phyloP scores from a whole-genome alignment of 768 basidiomycete genomes.

The Albatrellus ellisii region DNA sequence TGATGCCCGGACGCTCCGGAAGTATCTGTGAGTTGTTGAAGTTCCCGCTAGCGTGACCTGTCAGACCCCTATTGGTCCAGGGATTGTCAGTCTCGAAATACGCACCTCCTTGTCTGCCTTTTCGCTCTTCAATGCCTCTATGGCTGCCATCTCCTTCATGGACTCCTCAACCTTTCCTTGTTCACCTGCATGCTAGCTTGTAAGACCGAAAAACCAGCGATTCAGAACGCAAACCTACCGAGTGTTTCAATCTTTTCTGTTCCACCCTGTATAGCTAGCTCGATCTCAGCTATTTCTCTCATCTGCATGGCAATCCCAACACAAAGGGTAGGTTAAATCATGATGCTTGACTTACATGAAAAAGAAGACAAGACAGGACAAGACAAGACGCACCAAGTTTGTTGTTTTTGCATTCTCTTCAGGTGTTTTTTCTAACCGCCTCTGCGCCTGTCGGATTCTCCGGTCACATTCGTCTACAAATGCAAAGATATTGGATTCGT shows the following conservation, averaged over 20 bases:
- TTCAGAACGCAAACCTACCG: constrained; percentile 33
- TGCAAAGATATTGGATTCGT: constrained; percentile 87
- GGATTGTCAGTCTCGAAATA: background rate
- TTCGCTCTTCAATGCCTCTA: constrained; percentile 93
- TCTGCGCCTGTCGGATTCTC: constrained; percentile 85
- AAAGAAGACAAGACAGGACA: constrained; percentile 1
- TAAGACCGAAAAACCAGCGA: constrained; percentile 1
- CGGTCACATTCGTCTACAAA: constrained; percentile 99
- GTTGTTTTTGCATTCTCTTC: constrained; percentile 99
- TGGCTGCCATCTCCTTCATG: constrained; percentile 94
- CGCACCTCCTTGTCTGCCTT: constrained; percentile 90
- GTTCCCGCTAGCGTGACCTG: constrained; percentile 49
- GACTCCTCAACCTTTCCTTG: constrained; percentile 99
- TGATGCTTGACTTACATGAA: too few relatives aligned
- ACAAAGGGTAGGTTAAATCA: too few relatives aligned
- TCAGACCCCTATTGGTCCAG: background rate
- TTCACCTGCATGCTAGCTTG: constrained; percentile 49
- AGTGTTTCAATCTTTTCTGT: constrained; percentile 96
- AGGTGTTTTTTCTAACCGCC: constrained; percentile 95
- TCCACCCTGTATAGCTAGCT: constrained; percentile 95
- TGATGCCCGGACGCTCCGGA: constrained; percentile 99
- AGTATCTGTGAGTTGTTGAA: constrained; percentile 93
- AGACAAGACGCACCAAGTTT: constrained; percentile 57
- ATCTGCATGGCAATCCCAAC: constrained; percentile 38
- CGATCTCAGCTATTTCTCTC: constrained; percentile 99